Conservation (phyloP, 78 protist species). For the slime mould (Dictyostelium discoideum) region DNA sequence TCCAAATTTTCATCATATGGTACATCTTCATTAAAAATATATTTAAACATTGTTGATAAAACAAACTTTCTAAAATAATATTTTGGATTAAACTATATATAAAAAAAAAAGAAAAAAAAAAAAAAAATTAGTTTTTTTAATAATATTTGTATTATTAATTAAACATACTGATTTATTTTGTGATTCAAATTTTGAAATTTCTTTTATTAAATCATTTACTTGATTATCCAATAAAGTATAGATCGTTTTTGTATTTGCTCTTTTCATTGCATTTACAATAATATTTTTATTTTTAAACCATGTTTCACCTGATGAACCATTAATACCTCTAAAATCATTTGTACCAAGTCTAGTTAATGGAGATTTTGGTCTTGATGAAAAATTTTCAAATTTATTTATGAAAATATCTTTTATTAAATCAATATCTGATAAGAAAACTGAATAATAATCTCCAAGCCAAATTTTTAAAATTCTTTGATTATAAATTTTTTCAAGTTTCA, state of each 20-base stretch:
- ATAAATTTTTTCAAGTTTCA: background rate
- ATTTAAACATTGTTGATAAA: constrained; percentile 13
- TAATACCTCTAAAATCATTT: background rate
- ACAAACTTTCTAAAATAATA: constrained; percentile 9
- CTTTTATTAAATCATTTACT: background rate
- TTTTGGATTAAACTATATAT: background rate
- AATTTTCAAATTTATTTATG: constrained; percentile 4
- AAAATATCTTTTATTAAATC: background rate
- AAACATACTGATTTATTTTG: background rate
- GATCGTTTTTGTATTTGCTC: background rate
- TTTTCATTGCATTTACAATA: background rate
- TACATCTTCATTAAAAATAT: constrained; percentile 2
- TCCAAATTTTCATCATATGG: background rate
- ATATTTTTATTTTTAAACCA: background rate
- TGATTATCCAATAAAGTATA: constrained; percentile 9
- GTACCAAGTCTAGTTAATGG: background rate
- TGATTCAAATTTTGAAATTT: background rate
- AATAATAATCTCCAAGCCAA: constrained; percentile 37
- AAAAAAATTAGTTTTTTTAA: background rate
- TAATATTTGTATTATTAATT: background rate
- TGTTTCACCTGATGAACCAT: background rate
- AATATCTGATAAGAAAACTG: constrained; percentile 2
- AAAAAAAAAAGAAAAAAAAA: background rate
- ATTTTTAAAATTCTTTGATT: background rate
- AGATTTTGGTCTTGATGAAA: constrained; percentile 1